Conservation (phyloP, 2,329 filamentous ascomycete species). For the Zalaria sp. region DNA sequence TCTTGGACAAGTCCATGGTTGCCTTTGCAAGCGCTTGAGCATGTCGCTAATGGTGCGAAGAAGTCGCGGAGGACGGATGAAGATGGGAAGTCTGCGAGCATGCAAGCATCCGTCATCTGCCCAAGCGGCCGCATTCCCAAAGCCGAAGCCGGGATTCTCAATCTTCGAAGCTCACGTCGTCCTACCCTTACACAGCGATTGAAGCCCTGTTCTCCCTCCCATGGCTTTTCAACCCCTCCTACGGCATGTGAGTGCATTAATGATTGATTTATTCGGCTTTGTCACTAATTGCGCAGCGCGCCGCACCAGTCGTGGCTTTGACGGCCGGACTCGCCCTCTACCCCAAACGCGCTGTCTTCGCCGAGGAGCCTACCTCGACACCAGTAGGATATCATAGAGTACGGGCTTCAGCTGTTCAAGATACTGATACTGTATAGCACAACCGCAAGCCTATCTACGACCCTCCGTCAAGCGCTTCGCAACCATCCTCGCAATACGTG, state of each 20-base stretch:
- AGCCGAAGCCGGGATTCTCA: neutral
- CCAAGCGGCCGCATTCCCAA: neutral
- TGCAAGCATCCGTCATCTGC: neutral
- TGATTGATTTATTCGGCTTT: neutral
- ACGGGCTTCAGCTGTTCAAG: too few species aligned
- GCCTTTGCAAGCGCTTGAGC: conserved; percentile 26
- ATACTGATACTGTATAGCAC: conserved; percentile 11
- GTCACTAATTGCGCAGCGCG: conserved; percentile 25
- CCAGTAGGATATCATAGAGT: neutral
- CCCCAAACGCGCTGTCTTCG: conserved; percentile 31
- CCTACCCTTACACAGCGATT: conserved; percentile 3
- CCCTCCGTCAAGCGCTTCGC: conserved; percentile 39
- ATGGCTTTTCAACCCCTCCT: conserved; percentile 42
- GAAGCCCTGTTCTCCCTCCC: conserved; percentile 7
- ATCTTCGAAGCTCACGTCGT: neutral
- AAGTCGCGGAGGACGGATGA: neutral
- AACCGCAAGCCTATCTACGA: conserved; percentile 63
- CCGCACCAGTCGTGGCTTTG: conserved; percentile 32
- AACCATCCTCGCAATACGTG: conserved; percentile 14
- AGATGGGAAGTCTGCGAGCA: neutral
- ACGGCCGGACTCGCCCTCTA: conserved; percentile 31
- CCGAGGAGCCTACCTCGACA: conserved; percentile 26
- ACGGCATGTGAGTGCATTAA: conserved; percentile 30
- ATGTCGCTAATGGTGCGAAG: conserved; percentile 12
- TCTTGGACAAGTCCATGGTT: conserved; percentile 48